Evolutionary conservation across 352 stramenopile genomes (phyloP), one percentile per base, ranked within the genome.

Genomic region (Globisporangium cederbergense): DNA sequence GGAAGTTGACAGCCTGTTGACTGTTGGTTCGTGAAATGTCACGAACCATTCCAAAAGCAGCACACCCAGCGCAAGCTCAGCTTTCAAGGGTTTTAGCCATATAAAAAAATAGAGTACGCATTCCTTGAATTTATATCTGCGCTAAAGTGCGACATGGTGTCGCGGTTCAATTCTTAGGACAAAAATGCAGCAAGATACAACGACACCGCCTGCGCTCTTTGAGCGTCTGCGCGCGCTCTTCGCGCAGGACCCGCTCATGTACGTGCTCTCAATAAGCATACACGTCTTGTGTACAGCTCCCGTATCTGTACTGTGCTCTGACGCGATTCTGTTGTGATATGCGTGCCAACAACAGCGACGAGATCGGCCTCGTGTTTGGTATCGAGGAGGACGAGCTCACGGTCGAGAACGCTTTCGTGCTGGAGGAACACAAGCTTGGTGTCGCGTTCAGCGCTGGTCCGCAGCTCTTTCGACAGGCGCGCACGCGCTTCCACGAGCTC

Each of bases 401-500:
- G 3, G 61, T 68, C 54, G 81, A 80, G 34, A 79, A 60, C 10
- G 81, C 81, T 42, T 95, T 95, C 65, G 64, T 86, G 20, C 73
- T 93, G 25, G 77, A 81, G 10, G 68, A 91, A 1, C 86, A 93
- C 73, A 95, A 95, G 59, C 78, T 95, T 28, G 83, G 83, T 36
- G 81, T 95, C 46, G 74, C 77, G 13, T 85, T 95, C 43, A 73
- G 58, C 54, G 79, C 79, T 14, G 78, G 76, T 0, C 67, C 73
- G 6, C 60, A 70, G 40, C 61, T 95, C 2, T 91, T 93, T 42
- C 72, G 70, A 32, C 72, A 83, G 38, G 83, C 81, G 22, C 71
- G 80, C 34, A 73, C 71, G 53, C 74, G 72, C 13, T 92, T 92
- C 49, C 77, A 87, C 52, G 22, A 56, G 52, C 64, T 89, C 2